Base-by-base conservation (phyloP, 2,329 filamentous ascomycete species). In the Trichoderma oligosporum region DNA sequence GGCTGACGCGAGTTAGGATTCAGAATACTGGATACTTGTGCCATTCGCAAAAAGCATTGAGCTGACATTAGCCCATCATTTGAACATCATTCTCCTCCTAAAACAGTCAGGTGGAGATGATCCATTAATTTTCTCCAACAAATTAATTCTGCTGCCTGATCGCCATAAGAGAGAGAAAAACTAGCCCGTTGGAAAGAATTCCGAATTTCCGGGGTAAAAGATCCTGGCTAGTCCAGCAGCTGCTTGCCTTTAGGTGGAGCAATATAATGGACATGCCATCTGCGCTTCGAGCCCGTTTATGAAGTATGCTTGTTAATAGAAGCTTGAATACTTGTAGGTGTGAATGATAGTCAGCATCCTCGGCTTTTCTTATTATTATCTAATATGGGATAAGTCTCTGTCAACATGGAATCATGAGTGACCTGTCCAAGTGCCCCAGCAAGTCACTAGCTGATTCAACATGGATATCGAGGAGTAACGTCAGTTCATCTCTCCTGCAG, bases 81-180 rank as follows among this genome's bases (percentile, higher is more conserved):
- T 18, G 27, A 33, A 6, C 22, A 20, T 27, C 29, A 11, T 44
- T 25, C 29, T 44, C 39, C 29, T 54, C 36, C 51, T 54, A 27
- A 27, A 27, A 7, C 39, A n/a, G 22, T 36, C 29, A 4, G 29
- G 55, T 57, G 55, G 55, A 45, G 55, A 57, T 45, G 45, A 31
- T 29, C 48, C 33, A 29, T 52, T 18, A 27, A 52, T 41, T 16
- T 11, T 27, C 38, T 57, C 29, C 60, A 57, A 56, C 54, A 48
- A 42, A 45, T 45, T 60, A 52, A 60, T 61, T 52, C 60, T 62
- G 60, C 36, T 62, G 61, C 60, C 61, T 62, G 52, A 57, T 60
- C 35, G 29, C 25, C 36, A 16, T 22, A 53, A 51, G 38, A 25
- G 36, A 33, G 36, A 35, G n/a, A 12, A 57, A n/a, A 31, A 11